A percentile compares a stretch with the other conserved stretches of the same genome.
phyloP scores from a whole-genome alignment of 2,329 filamentous ascomycete species.

The Stachybotrys echinatus region DNA sequence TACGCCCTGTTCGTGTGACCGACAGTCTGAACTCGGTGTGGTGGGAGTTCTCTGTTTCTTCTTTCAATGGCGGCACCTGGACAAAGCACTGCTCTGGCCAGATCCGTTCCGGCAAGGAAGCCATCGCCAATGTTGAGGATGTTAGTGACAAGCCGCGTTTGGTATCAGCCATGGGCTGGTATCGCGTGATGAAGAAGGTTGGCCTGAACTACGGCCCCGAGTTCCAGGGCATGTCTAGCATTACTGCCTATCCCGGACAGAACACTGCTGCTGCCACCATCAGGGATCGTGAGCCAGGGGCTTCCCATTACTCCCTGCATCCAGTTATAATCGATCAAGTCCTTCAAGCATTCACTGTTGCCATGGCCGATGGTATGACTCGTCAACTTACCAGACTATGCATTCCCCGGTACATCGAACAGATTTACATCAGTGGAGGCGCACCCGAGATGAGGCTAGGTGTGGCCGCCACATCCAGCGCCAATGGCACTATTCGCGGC shows the following conservation, averaged over 20 bases:
- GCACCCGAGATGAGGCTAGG: background rate
- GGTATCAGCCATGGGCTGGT: conserved; percentile 14
- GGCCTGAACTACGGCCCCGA: conserved; percentile 25
- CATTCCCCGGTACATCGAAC: background rate
- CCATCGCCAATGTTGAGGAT: background rate
- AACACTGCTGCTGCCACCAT: conserved; percentile 13
- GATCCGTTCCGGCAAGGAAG: background rate
- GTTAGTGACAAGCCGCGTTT: conserved; percentile 11
- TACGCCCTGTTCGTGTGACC: conserved; percentile 18
- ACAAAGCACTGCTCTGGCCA: conserved; percentile 15
- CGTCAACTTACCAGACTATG: conserved; percentile 11
- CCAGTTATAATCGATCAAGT: conserved; percentile 30
- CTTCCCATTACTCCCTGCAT: conserved; percentile 27
- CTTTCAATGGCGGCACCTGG: conserved; percentile 13
- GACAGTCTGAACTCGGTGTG: conserved; percentile 16
- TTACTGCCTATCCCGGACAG: conserved; percentile 8
- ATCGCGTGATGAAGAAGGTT: conserved; percentile 17
- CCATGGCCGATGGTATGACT: conserved; percentile 14
- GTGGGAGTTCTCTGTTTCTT: conserved; percentile 24
- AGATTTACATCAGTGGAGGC: background rate
- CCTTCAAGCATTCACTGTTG: conserved; percentile 22
- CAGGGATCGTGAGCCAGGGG: conserved; percentile 6
- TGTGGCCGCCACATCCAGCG: background rate
- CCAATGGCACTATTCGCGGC: background rate
- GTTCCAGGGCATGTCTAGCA: conserved; percentile 20